Percentiles rank a stretch among this genome's conserved stretches.
Evolutionary conservation across 2,329 filamentous ascomycete genomes (phyloP).

Genomic region (Xylariales sp.): DNA sequence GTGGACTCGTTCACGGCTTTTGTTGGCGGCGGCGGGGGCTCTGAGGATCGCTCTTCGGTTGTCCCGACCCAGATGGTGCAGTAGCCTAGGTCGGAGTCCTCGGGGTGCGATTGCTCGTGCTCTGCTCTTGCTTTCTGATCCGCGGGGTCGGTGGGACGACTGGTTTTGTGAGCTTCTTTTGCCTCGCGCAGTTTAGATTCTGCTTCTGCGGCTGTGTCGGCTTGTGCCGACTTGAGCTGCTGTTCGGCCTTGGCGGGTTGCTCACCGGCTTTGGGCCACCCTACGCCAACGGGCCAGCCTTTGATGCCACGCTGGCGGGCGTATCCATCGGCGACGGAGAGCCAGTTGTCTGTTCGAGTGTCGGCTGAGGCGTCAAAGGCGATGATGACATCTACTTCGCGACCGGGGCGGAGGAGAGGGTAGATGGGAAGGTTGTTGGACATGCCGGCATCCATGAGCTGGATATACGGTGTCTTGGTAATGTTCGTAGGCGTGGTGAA

Average conservation of each 20-base stretch:
- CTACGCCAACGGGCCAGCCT: slow-evolving; percentile 92
- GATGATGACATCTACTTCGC: slow-evolving; percentile 83
- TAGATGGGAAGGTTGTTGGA: slow-evolving; percentile 97
- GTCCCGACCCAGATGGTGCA: slow-evolving; percentile 95
- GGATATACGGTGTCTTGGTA: slow-evolving; percentile 64
- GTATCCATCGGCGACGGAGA: slow-evolving; percentile 90
- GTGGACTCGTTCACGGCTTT: slow-evolving; percentile 57
- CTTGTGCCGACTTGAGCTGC: slow-evolving; percentile 65
- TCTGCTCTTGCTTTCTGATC: slow-evolving; percentile 27
- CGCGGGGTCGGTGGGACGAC: slow-evolving; percentile 17
- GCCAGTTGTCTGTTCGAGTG: slow-evolving; percentile 91
- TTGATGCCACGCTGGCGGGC: slow-evolving; percentile 84
- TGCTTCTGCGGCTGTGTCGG: slow-evolving; percentile 54
- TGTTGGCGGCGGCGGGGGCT: slow-evolving; percentile 44
- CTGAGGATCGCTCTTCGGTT: slow-evolving; percentile 64
- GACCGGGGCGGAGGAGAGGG: slow-evolving; percentile 80
- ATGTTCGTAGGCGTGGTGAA: slow-evolving; percentile 74
- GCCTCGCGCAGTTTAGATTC: slow-evolving; percentile 61
- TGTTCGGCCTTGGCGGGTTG: slow-evolving; percentile 54
- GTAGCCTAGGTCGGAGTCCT: slow-evolving; percentile 67
- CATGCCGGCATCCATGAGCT: slow-evolving; percentile 97
- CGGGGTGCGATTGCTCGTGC: slow-evolving; percentile 37
- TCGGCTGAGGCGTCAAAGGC: slow-evolving; percentile 95
- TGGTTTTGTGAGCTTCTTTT: slow-evolving; percentile 20
- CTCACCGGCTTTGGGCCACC: slow-evolving; percentile 71